phyloP scores from a whole-genome alignment of 2,329 filamentous ascomycete species.

The Cladophialophora carrionii region DNA sequence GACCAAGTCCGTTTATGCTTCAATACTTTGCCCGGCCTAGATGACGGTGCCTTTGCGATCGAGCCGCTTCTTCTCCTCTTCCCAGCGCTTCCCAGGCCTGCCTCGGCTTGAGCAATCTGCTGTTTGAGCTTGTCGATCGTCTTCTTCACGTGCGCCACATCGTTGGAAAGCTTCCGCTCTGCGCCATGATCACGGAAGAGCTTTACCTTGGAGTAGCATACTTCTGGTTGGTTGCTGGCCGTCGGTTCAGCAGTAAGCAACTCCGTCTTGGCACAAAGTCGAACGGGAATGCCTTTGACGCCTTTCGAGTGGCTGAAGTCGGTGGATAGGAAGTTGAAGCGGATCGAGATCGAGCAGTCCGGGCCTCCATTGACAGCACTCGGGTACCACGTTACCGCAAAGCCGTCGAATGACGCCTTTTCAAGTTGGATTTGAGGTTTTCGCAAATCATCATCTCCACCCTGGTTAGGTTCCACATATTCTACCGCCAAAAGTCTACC shows the following conservation, averaged over 20 bases:
- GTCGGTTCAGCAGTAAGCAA: conserved; percentile 58
- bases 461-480: conserved; percentile 72
- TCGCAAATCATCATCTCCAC: conserved; percentile 59
- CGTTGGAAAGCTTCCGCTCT: conserved; percentile 91
- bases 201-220: conserved; percentile 96
- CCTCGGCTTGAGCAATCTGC: conserved; percentile 77
- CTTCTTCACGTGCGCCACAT: conserved; percentile 92
- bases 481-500: conserved; percentile 94
- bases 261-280: conserved; percentile 89
- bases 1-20: conserved; percentile 97
- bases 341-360: conserved; percentile 84
- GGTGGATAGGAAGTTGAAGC: conserved; percentile 97
- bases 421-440: conserved; percentile 70
- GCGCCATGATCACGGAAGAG: conserved; percentile 95
- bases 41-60: conserved; percentile 49
- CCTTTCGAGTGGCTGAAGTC: conserved; percentile 99
- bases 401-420: conserved; percentile 85
- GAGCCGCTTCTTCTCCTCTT: conserved; percentile 64
- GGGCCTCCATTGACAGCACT: conserved; percentile 63
- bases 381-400: conserved; percentile 86
- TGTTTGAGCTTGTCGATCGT: conserved; percentile 95
- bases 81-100: conserved; percentile 62
- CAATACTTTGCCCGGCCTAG: conserved; percentile 74
- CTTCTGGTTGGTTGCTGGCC: conserved; percentile 59
- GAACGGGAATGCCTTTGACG: conserved; percentile 94